Evolutionary conservation across 257 asterid species (phyloP), one percentile per base, ranked within the genome.

Genomic region (Solanum bukasovii): DNA sequence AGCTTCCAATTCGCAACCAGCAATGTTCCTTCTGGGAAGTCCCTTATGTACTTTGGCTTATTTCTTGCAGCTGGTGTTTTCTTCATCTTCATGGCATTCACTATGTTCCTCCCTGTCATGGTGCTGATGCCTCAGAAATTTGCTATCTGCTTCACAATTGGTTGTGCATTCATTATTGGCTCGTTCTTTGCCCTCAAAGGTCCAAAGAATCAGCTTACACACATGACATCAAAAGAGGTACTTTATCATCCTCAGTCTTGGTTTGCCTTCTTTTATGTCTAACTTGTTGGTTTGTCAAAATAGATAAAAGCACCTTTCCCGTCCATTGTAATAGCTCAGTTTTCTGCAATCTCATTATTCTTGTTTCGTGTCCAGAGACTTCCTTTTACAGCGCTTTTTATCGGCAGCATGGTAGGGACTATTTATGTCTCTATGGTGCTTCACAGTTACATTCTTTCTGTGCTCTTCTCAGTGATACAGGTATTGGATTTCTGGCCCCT

Each of bases 141-240:
- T 90, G 98, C 98, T 85, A 92, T 93, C 90, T 96, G 98, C 93
- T 96, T 96, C 93, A 96, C 98, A 37, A 87, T 95, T 83, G 98
- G 98, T 46, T 96, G 98, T 90, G 95, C 90, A 73, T 95, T 94
- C 61, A 95, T 96, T 70, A 93, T 96, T 56, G 98, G 96, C 87
- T 93, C 98, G 10, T 93, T 96, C 88, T 95, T 96, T 87, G 98
- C 98, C 75, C 96, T 96, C 25, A 96, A 92, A 89, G 98, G 98
- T 78, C 98, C 99, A 31, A 93, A 86, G 86, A 90, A 86, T 90
- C 99, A 96, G 94, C 94, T 96, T 38, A 86, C 68, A 52, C 99
- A 96, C 94, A 95, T 96, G 99, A 18, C 92, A 84, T 93, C 99
- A 6, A 96, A 93, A 89, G 98, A 96, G 99, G 99, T 93, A 93